Conservation (phyloP, 192 early-diverging fungal species). For the Chytriomyces sp. region DNA sequence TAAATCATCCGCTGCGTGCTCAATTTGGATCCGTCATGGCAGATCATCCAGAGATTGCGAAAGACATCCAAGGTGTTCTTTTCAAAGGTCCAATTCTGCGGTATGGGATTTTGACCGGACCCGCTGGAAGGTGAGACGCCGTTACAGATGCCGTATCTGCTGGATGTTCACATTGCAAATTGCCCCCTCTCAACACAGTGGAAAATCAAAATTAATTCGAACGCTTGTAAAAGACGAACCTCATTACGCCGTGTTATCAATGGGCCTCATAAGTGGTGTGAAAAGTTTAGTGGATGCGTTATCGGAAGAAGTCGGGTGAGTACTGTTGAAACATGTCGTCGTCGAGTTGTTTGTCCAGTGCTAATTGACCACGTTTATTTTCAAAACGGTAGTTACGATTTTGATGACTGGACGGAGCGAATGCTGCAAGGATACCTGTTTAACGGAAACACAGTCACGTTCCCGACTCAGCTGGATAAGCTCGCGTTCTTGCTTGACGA, state of each 20-base stretch:
- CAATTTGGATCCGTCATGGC: neutral
- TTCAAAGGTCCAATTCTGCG: conserved; percentile 30
- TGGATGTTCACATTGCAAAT: neutral
- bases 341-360: no score
- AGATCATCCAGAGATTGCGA: conserved; percentile 25
- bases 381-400: conserved; percentile 6
- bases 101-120: conserved; percentile 30
- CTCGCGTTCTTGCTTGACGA: conserved; percentile 38
- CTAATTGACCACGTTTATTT: no score
- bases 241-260: conserved; percentile 11
- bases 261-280: conserved; percentile 14
- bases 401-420: conserved; percentile 38
- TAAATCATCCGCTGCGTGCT: neutral
- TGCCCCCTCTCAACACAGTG: neutral
- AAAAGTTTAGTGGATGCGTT: conserved; percentile 33
- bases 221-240: conserved; percentile 11
- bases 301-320: conserved; percentile 23
- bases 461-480: conserved; percentile 26
- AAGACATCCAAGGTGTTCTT: neutral
- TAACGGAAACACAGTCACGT: neutral
- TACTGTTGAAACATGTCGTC: no score
- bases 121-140: conserved; percentile 24
- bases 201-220: conserved; percentile 2
- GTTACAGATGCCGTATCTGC: neutral
- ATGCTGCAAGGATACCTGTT: conserved; percentile 28